phyloP scores from a whole-genome alignment of 148 eudicot genomes.

The Mesembryanthemum crystallinum region DNA sequence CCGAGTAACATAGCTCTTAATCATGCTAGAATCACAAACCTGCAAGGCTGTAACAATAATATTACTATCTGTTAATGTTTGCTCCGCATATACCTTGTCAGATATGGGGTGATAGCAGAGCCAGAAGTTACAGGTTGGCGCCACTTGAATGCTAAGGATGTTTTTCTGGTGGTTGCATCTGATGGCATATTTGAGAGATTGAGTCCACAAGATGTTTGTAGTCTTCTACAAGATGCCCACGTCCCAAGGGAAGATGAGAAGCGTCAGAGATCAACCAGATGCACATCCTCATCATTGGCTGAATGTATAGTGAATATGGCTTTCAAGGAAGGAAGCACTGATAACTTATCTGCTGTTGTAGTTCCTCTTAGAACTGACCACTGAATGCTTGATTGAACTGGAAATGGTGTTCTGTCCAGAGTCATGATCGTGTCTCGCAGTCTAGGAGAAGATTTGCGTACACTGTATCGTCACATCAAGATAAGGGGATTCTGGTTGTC shows the following conservation, averaged over 20 bases:
- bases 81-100: not conserved
- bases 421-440: not conserved
- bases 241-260: not conserved
- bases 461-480: no score
- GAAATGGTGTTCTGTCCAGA: not conserved
- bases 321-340: constrained; percentile 40
- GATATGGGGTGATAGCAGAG: constrained; percentile 20
- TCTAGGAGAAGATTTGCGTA: not conserved
- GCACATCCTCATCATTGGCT: constrained; percentile 9
- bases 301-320: constrained; percentile 36
- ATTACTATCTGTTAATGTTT: not conserved
- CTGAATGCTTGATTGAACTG: not conserved
- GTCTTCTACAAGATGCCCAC: constrained; percentile 10
- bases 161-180: constrained; percentile 46
- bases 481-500: no score
- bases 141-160: constrained; percentile 28
- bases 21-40: not conserved
- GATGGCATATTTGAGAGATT: constrained; percentile 60
- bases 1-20: no score
- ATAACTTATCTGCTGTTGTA: constrained; percentile 47
- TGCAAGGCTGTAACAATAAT: no score
- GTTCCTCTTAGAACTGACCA: constrained; percentile 24
- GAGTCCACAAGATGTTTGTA: constrained; percentile 40
- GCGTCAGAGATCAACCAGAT: not conserved
- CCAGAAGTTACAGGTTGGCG: constrained; percentile 51